Conservation (phyloP, 2,329 filamentous ascomycete genomes). For the Talaromyces sp. region DNA sequence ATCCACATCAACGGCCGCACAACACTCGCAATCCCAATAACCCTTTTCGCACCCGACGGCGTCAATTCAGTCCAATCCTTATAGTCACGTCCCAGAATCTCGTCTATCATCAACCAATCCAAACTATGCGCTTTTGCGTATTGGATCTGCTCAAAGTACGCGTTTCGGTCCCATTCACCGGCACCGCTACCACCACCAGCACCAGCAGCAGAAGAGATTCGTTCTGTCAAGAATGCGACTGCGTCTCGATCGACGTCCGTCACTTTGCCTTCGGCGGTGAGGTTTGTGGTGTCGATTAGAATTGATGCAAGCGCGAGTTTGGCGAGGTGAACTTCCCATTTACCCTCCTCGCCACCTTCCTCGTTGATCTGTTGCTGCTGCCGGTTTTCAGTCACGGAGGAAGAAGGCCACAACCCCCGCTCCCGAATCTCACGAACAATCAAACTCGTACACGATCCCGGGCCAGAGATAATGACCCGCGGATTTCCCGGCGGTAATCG, state of each 20-base stretch:
- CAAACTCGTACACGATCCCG: conserved; percentile 60
- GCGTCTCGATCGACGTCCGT: conserved; percentile 51
- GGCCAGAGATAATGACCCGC: conserved; percentile 52
- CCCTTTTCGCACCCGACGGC: conserved; percentile 23
- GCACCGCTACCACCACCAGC: conserved; percentile 24
- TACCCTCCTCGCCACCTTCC: conserved; percentile 41
- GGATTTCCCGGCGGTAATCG: conserved; percentile 44
- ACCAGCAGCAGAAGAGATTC: conserved; percentile 39
- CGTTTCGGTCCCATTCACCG: conserved; percentile 44
- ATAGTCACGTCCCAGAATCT: conserved; percentile 62
- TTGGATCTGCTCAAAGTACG: conserved; percentile 54
- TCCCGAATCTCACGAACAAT: conserved; percentile 52
- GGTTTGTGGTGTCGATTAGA: conserved; percentile 47
- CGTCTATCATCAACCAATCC: conserved; percentile 52
- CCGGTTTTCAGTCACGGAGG: background rate
- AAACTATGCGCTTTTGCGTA: conserved; percentile 57
- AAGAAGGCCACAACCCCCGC: conserved; percentile 42
- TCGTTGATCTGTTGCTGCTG: background rate
- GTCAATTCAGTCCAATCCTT: conserved; percentile 57
- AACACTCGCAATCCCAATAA: conserved; percentile 59
- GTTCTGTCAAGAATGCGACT: conserved; percentile 53
- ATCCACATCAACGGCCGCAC: conserved; percentile 58
- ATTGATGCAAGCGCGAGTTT: conserved; percentile 44
- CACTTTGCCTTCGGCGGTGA: conserved; percentile 46
- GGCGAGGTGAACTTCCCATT: conserved; percentile 32